phyloP scores from a whole-genome alignment of 371 early-diverging fungal species.

The Dinochytrium kinnereticum region DNA sequence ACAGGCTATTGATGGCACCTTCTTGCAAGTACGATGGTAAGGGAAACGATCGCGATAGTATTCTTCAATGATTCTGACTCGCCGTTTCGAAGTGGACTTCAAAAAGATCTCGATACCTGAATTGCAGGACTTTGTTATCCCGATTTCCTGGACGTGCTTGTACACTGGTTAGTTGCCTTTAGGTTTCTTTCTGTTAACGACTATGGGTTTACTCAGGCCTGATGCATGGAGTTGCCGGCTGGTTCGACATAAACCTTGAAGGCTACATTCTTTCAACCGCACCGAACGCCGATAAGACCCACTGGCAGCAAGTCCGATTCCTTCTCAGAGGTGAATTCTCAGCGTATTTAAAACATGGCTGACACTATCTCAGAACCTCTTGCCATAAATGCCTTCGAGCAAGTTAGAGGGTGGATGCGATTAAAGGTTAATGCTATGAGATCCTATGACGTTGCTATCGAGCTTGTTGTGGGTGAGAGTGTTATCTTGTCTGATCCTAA shows the following conservation, averaged over 20 bases:
- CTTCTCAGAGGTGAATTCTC: conserved; percentile 68
- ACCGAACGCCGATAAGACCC: conserved; percentile 86
- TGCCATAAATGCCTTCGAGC: conserved; percentile 91
- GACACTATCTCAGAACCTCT: conserved; percentile 81
- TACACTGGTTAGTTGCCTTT: conserved; percentile 67
- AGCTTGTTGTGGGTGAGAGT: conserved; percentile 61
- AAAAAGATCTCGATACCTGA: conserved; percentile 75
- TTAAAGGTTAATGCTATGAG: conserved; percentile 89
- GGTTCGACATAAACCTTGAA: conserved; percentile 92
- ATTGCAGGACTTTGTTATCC: conserved; percentile 82
- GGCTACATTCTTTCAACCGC: conserved; percentile 80
- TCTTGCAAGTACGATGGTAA: conserved; percentile 56
- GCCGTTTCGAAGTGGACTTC: conserved; percentile 89
- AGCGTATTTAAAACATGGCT: not conserved
- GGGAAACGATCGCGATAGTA: not conserved
- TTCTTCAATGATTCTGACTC: not conserved
- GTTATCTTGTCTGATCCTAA: conserved; percentile 27
- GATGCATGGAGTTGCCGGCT: conserved; percentile 95
- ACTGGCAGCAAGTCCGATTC: conserved; percentile 98
- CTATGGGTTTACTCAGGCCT: conserved; percentile 24
- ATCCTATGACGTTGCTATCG: conserved; percentile 81
- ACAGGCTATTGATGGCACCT: conserved; percentile 76
- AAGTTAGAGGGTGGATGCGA: conserved; percentile 82
- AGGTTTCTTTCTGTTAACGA: not conserved
- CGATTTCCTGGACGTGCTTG: conserved; percentile 77